Evolutionary conservation across 352 stramenopile species (phyloP), one percentile per base, ranked within the genome.

Genomic region (Elongisporangium prolatum): DNA sequence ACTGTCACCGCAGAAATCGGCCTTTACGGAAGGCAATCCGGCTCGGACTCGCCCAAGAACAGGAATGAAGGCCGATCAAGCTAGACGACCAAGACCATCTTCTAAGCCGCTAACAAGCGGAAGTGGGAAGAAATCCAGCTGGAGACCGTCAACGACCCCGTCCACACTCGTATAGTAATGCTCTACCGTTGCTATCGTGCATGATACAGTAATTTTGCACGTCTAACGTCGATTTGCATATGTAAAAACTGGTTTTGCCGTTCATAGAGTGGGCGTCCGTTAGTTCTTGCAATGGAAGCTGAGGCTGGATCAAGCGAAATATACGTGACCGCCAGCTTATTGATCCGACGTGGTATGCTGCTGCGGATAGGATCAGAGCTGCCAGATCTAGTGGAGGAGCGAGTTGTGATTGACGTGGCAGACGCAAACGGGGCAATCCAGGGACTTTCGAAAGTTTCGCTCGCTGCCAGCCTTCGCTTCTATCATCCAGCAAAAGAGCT

Each of bases 81-180:
- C 11, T 13, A 44, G 34, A 2, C 0, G 10, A 4, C 5, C 4
- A 44, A 44, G 8, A 13, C 3, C 8, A 38, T 13, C 28, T 2
- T 38, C 28, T 5, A 38, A 44, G 4, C 34, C 34, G 34, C 34
- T 56, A 18, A 7, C 18, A 56, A 3, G 21, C 14, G 20, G 2
- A 34, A 51, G 14, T 2, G 17, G 21, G 21, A 71, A 67, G 44
- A 48, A 60, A 17, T 18, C 49, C 38, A 69, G 64, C 47, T 34
- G 59, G 25, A 68, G 66, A 28, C 21, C 54, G 34, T 57, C 62
- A 2, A 69, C 13, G 22, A 65, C 55, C n/a, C 51, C 64, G 59
- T 56, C 61, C 25, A 17, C 64, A 61, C 28, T 57, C 60, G 68
- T 75, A 68, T 63, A 75, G 65, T 75, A 72, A 75, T 62, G 56